Percentiles rank a stretch among this genome's conserved stretches.
phyloP scores from a whole-genome alignment of 73 alveolate genomes.

The Paramecium pentaurelia region DNA sequence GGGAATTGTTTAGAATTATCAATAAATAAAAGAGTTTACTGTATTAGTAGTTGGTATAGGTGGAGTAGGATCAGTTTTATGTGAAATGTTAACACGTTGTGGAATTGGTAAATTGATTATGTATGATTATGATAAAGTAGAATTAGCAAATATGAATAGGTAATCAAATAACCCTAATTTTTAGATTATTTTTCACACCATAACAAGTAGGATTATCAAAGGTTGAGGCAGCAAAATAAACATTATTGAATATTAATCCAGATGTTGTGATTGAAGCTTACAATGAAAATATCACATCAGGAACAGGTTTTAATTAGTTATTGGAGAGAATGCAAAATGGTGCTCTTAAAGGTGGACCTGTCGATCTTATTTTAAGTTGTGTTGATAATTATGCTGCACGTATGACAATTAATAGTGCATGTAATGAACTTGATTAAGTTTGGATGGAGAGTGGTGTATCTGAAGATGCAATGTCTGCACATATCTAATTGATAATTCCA shows the following conservation, averaged over 20 bases:
- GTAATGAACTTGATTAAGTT: constrained; percentile 83
- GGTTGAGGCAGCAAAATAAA: constrained; percentile 97
- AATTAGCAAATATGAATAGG: constrained; percentile 98
- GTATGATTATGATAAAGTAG: constrained; percentile 93
- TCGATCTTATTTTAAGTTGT: constrained; percentile 88
- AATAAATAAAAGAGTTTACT: constrained; percentile 75
- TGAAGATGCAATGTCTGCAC: constrained; percentile 98
- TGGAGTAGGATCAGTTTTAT: constrained; percentile 98
- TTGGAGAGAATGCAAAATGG: constrained; percentile 82
- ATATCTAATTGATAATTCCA: constrained; percentile 87
- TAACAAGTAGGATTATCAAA: constrained; percentile 76
- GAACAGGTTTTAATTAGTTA: constrained; percentile 51
- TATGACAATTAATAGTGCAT: constrained; percentile 94
- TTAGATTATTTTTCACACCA: constrained; percentile 59
- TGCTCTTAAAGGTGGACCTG: constrained; percentile 77
- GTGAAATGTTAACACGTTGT: constrained; percentile 98
- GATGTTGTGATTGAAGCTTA: constrained; percentile 91
- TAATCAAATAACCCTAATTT: constrained; percentile 73
- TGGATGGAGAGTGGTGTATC: constrained; percentile 99
- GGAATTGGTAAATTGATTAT: constrained; percentile 85
- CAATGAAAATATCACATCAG: constrained; percentile 85
- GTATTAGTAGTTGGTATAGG: constrained; percentile 95
- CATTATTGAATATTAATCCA: constrained; percentile 95
- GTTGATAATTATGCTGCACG: constrained; percentile 99
- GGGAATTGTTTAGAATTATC: constrained; percentile 95